Conservation (phyloP, 2,329 filamentous ascomycete genomes). For the Scolecobasidium constrictum region DNA sequence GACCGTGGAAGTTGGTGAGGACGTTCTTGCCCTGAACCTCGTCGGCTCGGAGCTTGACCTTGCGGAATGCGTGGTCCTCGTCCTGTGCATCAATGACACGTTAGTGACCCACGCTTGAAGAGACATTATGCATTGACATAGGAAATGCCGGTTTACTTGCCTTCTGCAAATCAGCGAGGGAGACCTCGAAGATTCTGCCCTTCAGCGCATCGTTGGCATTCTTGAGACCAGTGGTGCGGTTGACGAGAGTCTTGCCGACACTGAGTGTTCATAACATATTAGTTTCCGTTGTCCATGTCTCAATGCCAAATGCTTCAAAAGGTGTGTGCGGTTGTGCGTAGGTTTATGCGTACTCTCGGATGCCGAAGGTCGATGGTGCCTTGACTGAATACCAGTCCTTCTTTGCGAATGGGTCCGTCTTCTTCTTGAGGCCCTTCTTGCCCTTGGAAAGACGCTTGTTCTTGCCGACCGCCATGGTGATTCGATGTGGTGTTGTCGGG, state of each 20-base stretch:
- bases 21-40: conserved; percentile 99
- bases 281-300: conserved; percentile 14
- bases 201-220: conserved; percentile 99
- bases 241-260: conserved; percentile 99
- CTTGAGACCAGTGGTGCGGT: conserved; percentile 99
- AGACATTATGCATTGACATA: neutral
- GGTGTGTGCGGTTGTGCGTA: conserved; percentile 4
- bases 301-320: conserved; percentile 9
- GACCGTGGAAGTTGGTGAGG: conserved; percentile 99
- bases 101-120: no score
- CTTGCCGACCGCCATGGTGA: conserved; percentile 76
- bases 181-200: conserved; percentile 98
- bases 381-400: conserved; percentile 99
- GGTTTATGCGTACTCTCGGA: conserved; percentile 71
- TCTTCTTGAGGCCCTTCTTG: conserved; percentile 99
- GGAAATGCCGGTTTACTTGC: no score
- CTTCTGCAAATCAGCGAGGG: conserved; percentile 97
- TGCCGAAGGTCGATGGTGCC: conserved; percentile 91
- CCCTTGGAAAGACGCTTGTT: conserved; percentile 99
- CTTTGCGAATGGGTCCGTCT: conserved; percentile 94
- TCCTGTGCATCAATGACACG: no score
- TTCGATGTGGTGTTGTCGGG: neutral
- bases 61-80: conserved; percentile 99
- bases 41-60: conserved; percentile 97
- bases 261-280: conserved; percentile 43